Conservation (phyloP, 2,329 filamentous ascomycete genomes). For the Alternaria consortialis region DNA sequence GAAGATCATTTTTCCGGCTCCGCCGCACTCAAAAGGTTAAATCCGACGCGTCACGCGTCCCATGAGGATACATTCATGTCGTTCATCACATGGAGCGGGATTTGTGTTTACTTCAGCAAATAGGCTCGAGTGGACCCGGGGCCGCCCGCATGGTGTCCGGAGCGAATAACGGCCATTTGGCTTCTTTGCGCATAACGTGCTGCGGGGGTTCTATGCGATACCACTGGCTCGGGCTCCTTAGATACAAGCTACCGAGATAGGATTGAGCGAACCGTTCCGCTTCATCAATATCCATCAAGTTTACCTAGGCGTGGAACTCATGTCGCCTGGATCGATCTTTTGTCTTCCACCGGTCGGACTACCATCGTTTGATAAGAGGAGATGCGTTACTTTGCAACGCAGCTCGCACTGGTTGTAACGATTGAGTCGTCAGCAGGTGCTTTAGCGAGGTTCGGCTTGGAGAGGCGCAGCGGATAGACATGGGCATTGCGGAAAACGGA, state of each 20-base stretch:
- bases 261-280: neutral
- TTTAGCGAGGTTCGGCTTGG: neutral
- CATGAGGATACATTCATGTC: neutral
- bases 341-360: neutral
- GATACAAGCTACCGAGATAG: neutral
- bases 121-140: constrained; percentile 16
- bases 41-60: neutral
- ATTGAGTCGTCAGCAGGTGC: neutral
- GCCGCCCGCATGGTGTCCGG: constrained; percentile 19
- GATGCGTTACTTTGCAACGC: neutral
- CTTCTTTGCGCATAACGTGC: constrained; percentile 14
- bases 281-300: neutral
- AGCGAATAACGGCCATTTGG: constrained; percentile 11
- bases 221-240: neutral
- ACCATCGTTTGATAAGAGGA: too few species aligned
- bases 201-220: constrained; percentile 2
- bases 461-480: neutral
- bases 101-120: constrained; percentile 12
- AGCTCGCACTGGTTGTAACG: neutral
- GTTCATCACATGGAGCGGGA: neutral
- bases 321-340: too few species aligned
- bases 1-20: neutral
- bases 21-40: neutral
- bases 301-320: neutral
- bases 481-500: neutral